phyloP scores from a whole-genome alignment of 176 grass and related monocot genomes.

The Lolium perenne region DNA sequence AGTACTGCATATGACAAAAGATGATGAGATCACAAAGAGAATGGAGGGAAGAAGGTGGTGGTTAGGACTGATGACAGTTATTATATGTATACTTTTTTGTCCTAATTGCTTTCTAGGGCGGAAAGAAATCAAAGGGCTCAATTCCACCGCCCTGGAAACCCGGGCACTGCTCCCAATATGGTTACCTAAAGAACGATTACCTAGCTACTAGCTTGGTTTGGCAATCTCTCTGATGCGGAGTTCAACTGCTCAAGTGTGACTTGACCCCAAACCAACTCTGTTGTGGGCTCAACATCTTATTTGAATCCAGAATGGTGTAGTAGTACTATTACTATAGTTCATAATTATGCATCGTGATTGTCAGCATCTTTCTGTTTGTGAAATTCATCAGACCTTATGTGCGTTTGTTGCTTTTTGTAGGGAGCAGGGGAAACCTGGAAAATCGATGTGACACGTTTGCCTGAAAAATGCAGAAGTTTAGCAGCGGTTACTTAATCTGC shows the following conservation, averaged over 20 bases:
- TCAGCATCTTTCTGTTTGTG: not conserved
- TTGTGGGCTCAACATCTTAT: not conserved
- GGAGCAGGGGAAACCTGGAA: not conserved
- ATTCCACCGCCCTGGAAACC: constrained; percentile 53
- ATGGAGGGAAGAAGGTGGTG: constrained; percentile 19
- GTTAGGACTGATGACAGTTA: constrained; percentile 33
- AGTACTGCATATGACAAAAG: constrained; percentile 50
- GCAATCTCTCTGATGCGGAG: constrained; percentile 17
- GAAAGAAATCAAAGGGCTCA: constrained; percentile 61
- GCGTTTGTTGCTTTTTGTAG: constrained; percentile 1
- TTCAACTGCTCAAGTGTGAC: constrained; percentile 42
- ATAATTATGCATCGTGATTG: constrained; percentile 16
- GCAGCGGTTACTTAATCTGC: not conserved
- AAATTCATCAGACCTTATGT: constrained; percentile 12
- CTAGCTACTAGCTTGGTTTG: constrained; percentile 26
- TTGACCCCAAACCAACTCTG: constrained; percentile 26
- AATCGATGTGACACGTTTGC: not conserved
- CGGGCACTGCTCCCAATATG: constrained; percentile 48
- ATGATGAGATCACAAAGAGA: constrained; percentile 47
- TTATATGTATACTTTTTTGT: constrained; percentile 48
- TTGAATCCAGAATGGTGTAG: constrained; percentile 10
- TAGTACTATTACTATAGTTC: not conserved
- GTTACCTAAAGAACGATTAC: constrained; percentile 25
- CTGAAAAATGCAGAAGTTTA: not conserved
- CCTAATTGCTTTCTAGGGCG: constrained; percentile 61